Evolutionary conservation across 208 protist species (phyloP).

Genomic region (Phytomonas francai): DNA sequence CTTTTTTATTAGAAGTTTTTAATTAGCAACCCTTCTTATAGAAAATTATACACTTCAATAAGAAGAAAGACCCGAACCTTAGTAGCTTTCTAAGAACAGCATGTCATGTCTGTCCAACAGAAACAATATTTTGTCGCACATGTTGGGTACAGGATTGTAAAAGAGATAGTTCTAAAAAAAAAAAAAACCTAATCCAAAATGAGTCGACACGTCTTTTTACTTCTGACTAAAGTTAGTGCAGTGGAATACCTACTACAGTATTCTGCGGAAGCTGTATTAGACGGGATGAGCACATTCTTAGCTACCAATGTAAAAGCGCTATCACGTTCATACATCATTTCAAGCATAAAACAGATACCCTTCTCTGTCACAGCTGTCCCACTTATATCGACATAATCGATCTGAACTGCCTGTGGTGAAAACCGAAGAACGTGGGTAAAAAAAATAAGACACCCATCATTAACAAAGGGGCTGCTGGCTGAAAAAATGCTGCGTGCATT

Average conservation of each 20-base stretch:
- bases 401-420: slow-evolving; percentile 52
- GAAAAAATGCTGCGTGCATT: slow-evolving; percentile 57
- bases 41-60: not conserved
- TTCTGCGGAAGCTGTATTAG: not conserved
- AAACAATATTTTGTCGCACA: not conserved
- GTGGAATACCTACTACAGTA: not conserved
- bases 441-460: slow-evolving; percentile 68
- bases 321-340: slow-evolving; percentile 71
- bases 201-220: not conserved
- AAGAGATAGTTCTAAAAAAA: not conserved
- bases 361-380: slow-evolving; percentile 63
- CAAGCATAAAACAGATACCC: slow-evolving; percentile 68
- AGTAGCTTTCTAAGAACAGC: not conserved
- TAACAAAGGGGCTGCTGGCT: slow-evolving; percentile 36
- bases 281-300: slow-evolving; percentile 31
- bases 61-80: not conserved
- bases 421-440: slow-evolving; percentile 77
- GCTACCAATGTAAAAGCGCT: slow-evolving; percentile 57
- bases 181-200: not conserved
- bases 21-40: not conserved
- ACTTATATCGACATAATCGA: slow-evolving; percentile 79
- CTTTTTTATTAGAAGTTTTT: not conserved
- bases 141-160: not conserved
- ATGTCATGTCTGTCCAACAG: not conserved
- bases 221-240: not conserved